Evolutionary conservation across 2,329 filamentous ascomycete genomes (phyloP).

Genomic region (Aspergillus pseudoglaucus): DNA sequence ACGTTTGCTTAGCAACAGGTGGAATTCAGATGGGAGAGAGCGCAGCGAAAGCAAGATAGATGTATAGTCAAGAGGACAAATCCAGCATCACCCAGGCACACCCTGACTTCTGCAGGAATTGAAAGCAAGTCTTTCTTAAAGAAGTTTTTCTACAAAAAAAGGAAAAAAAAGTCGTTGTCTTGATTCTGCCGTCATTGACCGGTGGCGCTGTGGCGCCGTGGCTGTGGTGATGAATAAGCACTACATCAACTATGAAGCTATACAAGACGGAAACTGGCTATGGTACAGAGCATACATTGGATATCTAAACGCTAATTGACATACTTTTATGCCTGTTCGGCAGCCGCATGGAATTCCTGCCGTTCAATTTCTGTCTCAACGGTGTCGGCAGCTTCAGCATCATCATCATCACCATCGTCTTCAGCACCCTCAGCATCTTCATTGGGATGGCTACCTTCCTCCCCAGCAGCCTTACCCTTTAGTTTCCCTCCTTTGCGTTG

Average conservation of each 20-base stretch:
- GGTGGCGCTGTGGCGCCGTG: conserved; percentile 12
- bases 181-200: conserved; percentile 17
- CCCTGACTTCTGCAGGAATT: neutral
- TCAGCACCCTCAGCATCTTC: neutral
- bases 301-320: too few relatives aligned
- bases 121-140: neutral
- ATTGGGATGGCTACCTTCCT: neutral
- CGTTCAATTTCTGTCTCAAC: neutral
- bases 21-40: neutral
- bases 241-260: too few relatives aligned
- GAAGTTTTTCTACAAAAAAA: conserved; percentile 1
- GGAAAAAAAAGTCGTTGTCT: conserved; percentile 12
- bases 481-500: conserved; percentile 78
- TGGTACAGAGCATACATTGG: too few relatives aligned
- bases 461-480: conserved; percentile 30
- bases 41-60: neutral
- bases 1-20: conserved; percentile 17
- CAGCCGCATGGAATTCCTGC: neutral
- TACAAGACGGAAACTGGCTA: too few relatives aligned
- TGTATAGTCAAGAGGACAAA: neutral
- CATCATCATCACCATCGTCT: conserved; percentile 20
- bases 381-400: conserved; percentile 3
- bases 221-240: conserved; percentile 1
- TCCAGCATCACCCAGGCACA: neutral
- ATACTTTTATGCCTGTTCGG: neutral